Base-by-base conservation (phyloP, 148 eudicot genomes). In the Camellia sinensis region DNA sequence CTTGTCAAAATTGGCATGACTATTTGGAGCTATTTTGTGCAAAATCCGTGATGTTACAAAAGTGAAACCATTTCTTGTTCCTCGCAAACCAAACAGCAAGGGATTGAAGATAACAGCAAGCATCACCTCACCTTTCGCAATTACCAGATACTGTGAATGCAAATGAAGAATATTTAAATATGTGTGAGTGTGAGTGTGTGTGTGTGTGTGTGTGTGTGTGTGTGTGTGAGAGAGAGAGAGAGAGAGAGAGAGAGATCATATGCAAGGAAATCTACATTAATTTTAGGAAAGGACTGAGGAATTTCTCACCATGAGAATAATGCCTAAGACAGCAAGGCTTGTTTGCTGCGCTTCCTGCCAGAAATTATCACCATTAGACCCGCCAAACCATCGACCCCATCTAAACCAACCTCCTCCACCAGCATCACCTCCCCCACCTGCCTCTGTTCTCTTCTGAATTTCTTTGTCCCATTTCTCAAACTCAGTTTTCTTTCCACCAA, bases 271-370 rank as follows among this genome's bases (percentile, higher is more conserved):
- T 18, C 13, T 14, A 56, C 10, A 11, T 12, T 48, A 18, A 71
- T 48, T 41, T 5, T 8, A 48, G 37, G 48, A 70, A 15, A 37
- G 10, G 44, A 45, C 3, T 69, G 13, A 76, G 15, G 54, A 75
- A 76, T 43, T 81, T 44, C 82, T 82, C 82, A 95, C 98, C 84
- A 91, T 44, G 63, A 87, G 80, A 78, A 88, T 46, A 72, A 92
- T 83, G 65, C 90, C 92, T 37, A 95, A 75, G 29, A 95, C 29
- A 57, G 97, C 83, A 63, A 93, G 92, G 74, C 90, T 75, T 60
- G 87, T 81, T 79, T 88, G 94, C 66, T 92, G 98, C 44, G 95
- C 91, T 88, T 93, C 98, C 79, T 88, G 90, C 98, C 98, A 95
- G 81, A 89, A 95, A 85, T 89, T 86, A 56, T 90, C 97, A 57